Percentiles rank a stretch among this genome's conserved stretches.
phyloP scores from a whole-genome alignment of 2,329 filamentous ascomycete species.

The Calonectria pauciramosa region DNA sequence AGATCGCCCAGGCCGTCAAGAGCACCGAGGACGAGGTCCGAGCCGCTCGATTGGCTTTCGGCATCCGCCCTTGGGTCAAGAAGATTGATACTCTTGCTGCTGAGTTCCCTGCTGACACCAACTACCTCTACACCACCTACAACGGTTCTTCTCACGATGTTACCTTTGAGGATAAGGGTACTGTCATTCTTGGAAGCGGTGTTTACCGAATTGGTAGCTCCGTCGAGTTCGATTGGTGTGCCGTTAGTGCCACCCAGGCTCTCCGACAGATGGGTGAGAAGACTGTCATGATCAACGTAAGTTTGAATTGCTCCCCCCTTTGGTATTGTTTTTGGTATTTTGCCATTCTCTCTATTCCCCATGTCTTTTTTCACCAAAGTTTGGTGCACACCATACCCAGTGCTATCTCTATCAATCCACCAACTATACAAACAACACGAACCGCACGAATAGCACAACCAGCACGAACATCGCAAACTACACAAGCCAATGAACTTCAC shows the following conservation, averaged over 20 bases:
- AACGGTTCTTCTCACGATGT: slow-evolving; percentile 96
- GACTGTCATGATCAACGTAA: slow-evolving; percentile 95
- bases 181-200: slow-evolving; percentile 90
- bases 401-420: too few species aligned
- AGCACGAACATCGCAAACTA: too few species aligned
- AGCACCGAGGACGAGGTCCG: slow-evolving; percentile 92
- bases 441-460: too few species aligned
- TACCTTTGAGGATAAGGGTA: slow-evolving; percentile 92
- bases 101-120: slow-evolving; percentile 94
- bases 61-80: slow-evolving; percentile 96
- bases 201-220: slow-evolving; percentile 98
- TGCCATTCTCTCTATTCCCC: too few species aligned
- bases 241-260: slow-evolving; percentile 88
- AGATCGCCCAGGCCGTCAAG: slow-evolving; percentile 89
- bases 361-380: too few species aligned
- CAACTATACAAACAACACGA: too few species aligned
- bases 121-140: slow-evolving; percentile 98
- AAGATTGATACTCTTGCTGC: slow-evolving; percentile 98
- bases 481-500: neutral
- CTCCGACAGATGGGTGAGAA: slow-evolving; percentile 91
- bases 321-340: too few species aligned
- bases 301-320: slow-evolving; percentile 40
- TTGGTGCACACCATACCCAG: too few species aligned
- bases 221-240: slow-evolving; percentile 99
- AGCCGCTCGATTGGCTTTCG: slow-evolving; percentile 85